phyloP scores from a whole-genome alignment of 2,329 filamentous ascomycete species.

The Clathrospora elynae region DNA sequence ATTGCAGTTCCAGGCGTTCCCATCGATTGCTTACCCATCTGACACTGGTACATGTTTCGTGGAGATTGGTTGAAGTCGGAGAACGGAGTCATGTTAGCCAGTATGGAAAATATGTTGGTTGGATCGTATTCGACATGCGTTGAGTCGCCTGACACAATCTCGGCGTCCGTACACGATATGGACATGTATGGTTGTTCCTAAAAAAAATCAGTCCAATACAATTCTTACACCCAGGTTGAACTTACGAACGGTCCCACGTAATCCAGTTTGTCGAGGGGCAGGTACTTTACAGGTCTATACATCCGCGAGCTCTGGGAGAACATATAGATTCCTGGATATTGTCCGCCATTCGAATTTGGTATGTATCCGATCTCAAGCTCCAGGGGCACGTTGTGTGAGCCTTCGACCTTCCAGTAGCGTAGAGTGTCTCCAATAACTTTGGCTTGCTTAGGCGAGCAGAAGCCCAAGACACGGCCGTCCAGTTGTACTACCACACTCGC shows the following conservation, averaged over 20 bases:
- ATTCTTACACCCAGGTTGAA: no score
- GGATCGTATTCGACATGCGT: conserved; percentile 94
- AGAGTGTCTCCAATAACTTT: conserved; percentile 82
- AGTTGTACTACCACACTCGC: conserved; percentile 89
- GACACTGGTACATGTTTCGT: conserved; percentile 90
- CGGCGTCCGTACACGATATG: conserved; percentile 86
- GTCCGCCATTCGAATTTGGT: conserved; percentile 84
- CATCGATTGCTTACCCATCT: conserved; percentile 97
- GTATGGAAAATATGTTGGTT: conserved; percentile 95
- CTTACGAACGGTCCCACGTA: conserved; percentile 87
- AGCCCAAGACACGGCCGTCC: conserved; percentile 87
- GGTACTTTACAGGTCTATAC: conserved; percentile 89
- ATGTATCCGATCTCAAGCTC: conserved; percentile 92
- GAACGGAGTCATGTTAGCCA: conserved; percentile 98
- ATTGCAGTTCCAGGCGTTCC: conserved; percentile 88
- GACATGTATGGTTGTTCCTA: conserved; percentile 99
- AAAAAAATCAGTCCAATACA: no score
- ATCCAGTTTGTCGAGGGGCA: conserved; percentile 83
- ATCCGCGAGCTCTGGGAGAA: conserved; percentile 83
- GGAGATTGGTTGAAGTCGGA: conserved; percentile 99
- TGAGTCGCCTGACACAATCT: conserved; percentile 84
- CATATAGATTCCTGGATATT: conserved; percentile 95
- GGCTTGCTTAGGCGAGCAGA: conserved; percentile 84
- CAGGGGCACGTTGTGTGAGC: conserved; percentile 75
- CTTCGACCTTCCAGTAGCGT: conserved; percentile 93